Conservation (phyloP, 345 rosid species). For the Conringia planisiliqua region DNA sequence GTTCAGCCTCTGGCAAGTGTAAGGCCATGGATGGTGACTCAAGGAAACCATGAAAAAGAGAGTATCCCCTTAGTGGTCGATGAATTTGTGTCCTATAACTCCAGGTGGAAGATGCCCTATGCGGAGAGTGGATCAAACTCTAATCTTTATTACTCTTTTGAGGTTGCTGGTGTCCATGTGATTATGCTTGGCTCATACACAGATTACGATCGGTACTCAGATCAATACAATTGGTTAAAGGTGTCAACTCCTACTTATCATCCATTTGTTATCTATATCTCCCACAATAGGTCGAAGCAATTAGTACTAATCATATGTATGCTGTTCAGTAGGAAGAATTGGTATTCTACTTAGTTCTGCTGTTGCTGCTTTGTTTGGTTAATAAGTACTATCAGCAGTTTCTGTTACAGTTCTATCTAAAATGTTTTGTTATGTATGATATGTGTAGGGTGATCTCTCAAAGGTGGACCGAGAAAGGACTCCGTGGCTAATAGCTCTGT, state of each 20-base stretch:
- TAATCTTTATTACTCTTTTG: slow-evolving; percentile 92
- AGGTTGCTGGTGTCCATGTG: slow-evolving; percentile 76
- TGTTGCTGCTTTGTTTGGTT: background rate
- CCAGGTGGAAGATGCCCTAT: slow-evolving; percentile 96
- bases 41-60: slow-evolving; percentile 94
- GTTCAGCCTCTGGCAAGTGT: slow-evolving; percentile 93
- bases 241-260: slow-evolving; percentile 30
- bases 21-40: slow-evolving; percentile 97
- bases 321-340: background rate
- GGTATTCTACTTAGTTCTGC: background rate
- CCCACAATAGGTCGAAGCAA: background rate
- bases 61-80: slow-evolving; percentile 58
- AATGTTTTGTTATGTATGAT: background rate
- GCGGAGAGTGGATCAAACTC: slow-evolving; percentile 86
- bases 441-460: slow-evolving; percentile 62
- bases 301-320: background rate
- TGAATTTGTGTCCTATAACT: slow-evolving; percentile 71
- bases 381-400: background rate
- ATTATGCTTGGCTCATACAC: slow-evolving; percentile 89
- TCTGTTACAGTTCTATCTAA: background rate
- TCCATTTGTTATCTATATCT: background rate
- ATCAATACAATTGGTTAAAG: slow-evolving; percentile 84
- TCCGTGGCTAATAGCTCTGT: slow-evolving; percentile 82
- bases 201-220: slow-evolving; percentile 60
- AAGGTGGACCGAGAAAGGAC: slow-evolving; percentile 79